These are phyloP conservation scores for Dothidotthia symphoricarpi DNA, from an alignment of 2,329 filamentous ascomycete species.

Conservation along the genomic window DNA sequence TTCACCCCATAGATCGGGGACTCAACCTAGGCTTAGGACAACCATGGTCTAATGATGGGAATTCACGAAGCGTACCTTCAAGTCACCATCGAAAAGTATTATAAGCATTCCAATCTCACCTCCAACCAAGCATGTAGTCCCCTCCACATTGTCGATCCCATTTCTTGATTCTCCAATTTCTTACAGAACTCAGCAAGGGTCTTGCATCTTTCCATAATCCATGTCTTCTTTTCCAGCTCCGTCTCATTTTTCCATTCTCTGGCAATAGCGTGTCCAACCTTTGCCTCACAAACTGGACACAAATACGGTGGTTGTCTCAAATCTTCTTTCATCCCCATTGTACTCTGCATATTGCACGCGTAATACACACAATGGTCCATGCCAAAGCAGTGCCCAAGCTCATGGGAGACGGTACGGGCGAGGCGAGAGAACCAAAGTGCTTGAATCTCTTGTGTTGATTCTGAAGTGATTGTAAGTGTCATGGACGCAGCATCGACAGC, in stretches of 20 bases:
- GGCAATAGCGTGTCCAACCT: constrained; percentile 43
- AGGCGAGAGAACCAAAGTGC: constrained; percentile 59
- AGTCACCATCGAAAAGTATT: too few species aligned
- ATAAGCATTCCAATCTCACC: constrained; percentile 1
- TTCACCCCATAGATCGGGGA: too few species aligned
- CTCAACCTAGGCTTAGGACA: too few species aligned
- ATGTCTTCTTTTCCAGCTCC: constrained; percentile 14
- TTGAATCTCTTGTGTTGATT: constrained; percentile 23
- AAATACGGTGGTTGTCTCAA: constrained; percentile 62
- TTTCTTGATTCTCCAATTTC: constrained; percentile 39
- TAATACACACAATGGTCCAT: constrained; percentile 66
- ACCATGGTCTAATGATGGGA: too few species aligned
- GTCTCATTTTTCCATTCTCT: constrained; percentile 22
- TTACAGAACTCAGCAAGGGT: constrained; percentile 47
- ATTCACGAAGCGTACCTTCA: too few species aligned
- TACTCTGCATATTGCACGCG: constrained; percentile 64
- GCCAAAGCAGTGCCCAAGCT: constrained; percentile 66
- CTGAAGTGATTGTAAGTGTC: constrained; percentile 4
- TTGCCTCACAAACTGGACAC: constrained; percentile 59
- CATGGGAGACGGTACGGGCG: constrained; percentile 58
- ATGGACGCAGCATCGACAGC: constrained; percentile 13
- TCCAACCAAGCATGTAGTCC: constrained; percentile 17
- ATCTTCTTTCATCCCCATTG: constrained; percentile 58
- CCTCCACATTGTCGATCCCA: constrained; percentile 13
- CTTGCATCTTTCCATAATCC: constrained; percentile 41